Base-by-base conservation (phyloP, 1,139 yeast species). In the Lodderomyces parapsilosis region DNA sequence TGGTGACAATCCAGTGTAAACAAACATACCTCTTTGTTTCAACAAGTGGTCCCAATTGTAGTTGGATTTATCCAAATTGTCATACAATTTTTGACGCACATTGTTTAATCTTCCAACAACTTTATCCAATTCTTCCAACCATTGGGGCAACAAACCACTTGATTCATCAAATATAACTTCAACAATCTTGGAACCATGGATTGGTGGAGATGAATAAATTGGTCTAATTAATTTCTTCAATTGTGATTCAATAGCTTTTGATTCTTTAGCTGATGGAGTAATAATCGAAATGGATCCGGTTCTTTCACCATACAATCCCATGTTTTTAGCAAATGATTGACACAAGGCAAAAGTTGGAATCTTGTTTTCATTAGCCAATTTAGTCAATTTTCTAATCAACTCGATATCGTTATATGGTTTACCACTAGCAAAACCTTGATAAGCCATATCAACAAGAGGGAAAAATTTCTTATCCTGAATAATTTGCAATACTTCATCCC, bases 301-400 rank as follows among this genome's bases (percentile, higher is more conserved):
- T 65, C 98, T 83, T 72, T 93, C 96, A 54, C 97, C 96, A 65
- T 93, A 90, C 48, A 91, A 78, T 27, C 99, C 99, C 93, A 93
- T 87, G 73, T 91, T 91, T 70, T 91, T 91, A 53, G 98, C 96
- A 68, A 91, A 91, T 2, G 96, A 89, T 69, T 89, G 96, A 63
- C 96, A 86, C 48, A 88, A 72, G 42, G 86, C 76, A 51, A 83
- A 66, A 41, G 85, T 77, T 50, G 80, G 62, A 46, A 78, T 60
- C 53, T 68, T 65, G 45, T 76, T 77, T 43, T 63, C 64, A 32
- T 62, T 74, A 14, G 75, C 79, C 57, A 73, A 68, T 50, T 69
- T 67, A 60, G 74, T 74, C 59, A 78, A 65, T 59, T 72, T 74
- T 58, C 78, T 69, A 53, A 78, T 63, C 50, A 75, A 65, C 22